These are phyloP conservation scores for Calvatia gigantea DNA, from an alignment of 768 basidiomycete genomes.

Conservation along the genomic window DNA sequence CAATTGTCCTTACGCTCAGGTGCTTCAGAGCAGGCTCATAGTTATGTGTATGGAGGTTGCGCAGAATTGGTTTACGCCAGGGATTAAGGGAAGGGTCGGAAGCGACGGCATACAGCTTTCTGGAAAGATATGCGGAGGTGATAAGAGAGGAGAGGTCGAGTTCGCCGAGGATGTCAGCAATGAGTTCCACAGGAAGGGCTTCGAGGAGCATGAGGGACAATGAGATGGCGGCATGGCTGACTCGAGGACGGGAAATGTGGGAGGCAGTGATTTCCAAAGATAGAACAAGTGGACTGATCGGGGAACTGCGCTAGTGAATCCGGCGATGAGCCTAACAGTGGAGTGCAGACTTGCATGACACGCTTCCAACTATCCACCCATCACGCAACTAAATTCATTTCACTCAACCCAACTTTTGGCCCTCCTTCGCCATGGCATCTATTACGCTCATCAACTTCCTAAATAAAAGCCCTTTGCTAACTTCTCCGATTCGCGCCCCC, in stretches of 20 bases:
- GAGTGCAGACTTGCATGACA: background rate
- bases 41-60: constrained; percentile 40
- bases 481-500: constrained; percentile 16
- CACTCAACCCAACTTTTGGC: background rate
- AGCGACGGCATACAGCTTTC: constrained; percentile 50
- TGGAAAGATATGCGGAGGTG: constrained; percentile 56
- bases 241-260: background rate
- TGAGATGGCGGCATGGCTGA: background rate
- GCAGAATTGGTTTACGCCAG: constrained; percentile 70
- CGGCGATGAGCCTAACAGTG: background rate
- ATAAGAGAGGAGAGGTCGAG: constrained; percentile 63
- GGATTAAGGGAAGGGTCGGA: constrained; percentile 68
- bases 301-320: background rate
- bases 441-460: constrained; percentile 9
- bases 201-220: constrained; percentile 33
- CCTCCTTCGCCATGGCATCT: constrained; percentile 10
- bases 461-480: constrained; percentile 7
- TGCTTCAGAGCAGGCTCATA: constrained; percentile 54
- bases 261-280: background rate
- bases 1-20: constrained; percentile 57
- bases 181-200: constrained; percentile 71
- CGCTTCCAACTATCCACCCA: background rate
- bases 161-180: constrained; percentile 67
- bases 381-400: background rate
- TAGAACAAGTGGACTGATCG: constrained; percentile 1